Evolutionary conservation across 2,329 filamentous ascomycete genomes (phyloP).

Genomic region (Leptographium radiaticola): DNA sequence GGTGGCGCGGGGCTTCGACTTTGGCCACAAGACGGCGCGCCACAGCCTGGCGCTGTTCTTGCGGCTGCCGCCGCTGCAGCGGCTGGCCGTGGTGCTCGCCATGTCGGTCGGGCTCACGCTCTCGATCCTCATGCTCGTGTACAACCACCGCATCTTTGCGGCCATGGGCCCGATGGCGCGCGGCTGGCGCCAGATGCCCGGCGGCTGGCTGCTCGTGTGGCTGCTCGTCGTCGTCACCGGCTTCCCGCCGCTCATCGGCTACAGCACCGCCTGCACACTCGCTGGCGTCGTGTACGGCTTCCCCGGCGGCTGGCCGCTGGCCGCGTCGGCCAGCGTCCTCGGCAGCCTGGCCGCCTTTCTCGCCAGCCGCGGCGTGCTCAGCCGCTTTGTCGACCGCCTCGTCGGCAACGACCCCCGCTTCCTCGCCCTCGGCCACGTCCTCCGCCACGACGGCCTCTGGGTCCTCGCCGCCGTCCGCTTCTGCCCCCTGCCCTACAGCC

Average conservation of each 20-base stretch:
- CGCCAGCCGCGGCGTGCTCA: constrained; percentile 65
- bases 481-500: constrained; percentile 82
- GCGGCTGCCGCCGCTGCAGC: constrained; percentile 47
- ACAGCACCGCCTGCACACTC: constrained; percentile 55
- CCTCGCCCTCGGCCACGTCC: constrained; percentile 71
- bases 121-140: constrained; percentile 58
- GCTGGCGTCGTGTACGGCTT: constrained; percentile 44
- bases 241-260: constrained; percentile 81
- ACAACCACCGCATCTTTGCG: constrained; percentile 68
- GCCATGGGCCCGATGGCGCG: constrained; percentile 60
- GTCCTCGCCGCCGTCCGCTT: constrained; percentile 84
- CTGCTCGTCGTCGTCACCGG: constrained; percentile 59
- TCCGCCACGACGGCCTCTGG: constrained; percentile 81
- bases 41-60: constrained; percentile 24
- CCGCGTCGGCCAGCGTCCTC: constrained; percentile 61
- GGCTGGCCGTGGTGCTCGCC: constrained; percentile 39
- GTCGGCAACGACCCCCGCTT: constrained; percentile 79
- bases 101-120: constrained; percentile 39
- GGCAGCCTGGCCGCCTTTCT: constrained; percentile 73
- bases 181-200: constrained; percentile 60
- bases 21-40: neutral
- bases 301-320: constrained; percentile 64
- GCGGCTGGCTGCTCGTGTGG: constrained; percentile 68
- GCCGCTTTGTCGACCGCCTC: constrained; percentile 63
- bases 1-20: neutral